A percentile compares a stretch with the other conserved stretches of the same genome.
phyloP scores from a whole-genome alignment of 192 early-diverging fungal genomes.

The Coemansia sp. region DNA sequence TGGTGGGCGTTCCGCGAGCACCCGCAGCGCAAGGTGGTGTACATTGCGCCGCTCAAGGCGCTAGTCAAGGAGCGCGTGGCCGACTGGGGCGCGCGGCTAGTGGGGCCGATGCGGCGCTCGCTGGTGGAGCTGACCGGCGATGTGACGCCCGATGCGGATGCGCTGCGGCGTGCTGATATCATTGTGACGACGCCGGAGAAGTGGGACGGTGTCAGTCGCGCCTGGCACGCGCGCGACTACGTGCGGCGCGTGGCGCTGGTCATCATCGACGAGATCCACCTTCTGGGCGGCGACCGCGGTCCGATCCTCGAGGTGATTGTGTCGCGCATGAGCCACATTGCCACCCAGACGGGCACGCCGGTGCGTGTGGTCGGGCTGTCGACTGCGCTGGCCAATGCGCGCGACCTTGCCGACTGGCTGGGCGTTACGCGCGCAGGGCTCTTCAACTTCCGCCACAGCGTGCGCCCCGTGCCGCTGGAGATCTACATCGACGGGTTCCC shows the following conservation, averaged over 20 bases:
- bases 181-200: constrained; percentile 99
- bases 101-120: constrained; percentile 69
- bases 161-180: constrained; percentile 87
- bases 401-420: constrained; percentile 95
- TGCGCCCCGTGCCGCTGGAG: constrained; percentile 95
- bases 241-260: constrained; percentile 85
- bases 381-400: constrained; percentile 95
- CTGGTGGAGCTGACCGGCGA: constrained; percentile 97
- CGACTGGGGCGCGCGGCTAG: constrained; percentile 82
- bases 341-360: constrained; percentile 66
- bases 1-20: constrained; percentile 87
- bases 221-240: constrained; percentile 88
- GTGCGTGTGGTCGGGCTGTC: constrained; percentile 94
- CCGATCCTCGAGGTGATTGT: constrained; percentile 98
- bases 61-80: constrained; percentile 92
- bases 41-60: constrained; percentile 97
- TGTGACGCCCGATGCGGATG: constrained; percentile 86
- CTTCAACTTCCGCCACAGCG: constrained; percentile 96
- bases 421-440: constrained; percentile 83
- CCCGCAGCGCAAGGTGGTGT: constrained; percentile 84
- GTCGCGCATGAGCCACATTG: constrained; percentile 97
- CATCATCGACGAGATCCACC: constrained; percentile 98
- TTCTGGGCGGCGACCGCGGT: constrained; percentile 94
- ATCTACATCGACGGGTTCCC: constrained; percentile 97
- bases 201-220: constrained; percentile 97